Evolutionary conservation across 805 yeast genomes (phyloP), one percentile per base, ranked within the genome.

Genomic region (Alloascoidea africana): DNA sequence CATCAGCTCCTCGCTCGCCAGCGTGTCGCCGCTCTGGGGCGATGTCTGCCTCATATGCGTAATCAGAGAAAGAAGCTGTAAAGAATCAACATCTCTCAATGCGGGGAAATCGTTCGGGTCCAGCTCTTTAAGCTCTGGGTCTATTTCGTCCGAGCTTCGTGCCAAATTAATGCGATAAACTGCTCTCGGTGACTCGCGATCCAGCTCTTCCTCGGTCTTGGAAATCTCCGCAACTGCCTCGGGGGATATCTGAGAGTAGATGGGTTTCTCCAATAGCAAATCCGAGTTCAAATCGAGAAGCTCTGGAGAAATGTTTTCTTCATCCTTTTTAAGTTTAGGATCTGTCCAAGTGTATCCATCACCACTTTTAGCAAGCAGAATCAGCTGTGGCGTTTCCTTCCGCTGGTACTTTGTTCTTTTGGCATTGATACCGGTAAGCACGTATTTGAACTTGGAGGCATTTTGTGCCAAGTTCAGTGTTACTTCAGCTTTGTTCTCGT

Each of bases 101-200:
- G 65, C 58, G 4, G 96, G 94, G 52, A 84, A 96, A 18, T 70
- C 55, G 50, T 87, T 89, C 18, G 95, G 93, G 51, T 89, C 93
- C 16, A 84, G 44, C 1, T 47, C 48, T 38, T 58, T 60, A 36
- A 82, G 59, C 1, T 53, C 58, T 5, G 48, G 51, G 15, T 46
- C 48, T 17, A 42, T 39, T 16, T 36, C 43, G 5, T 41, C 42
- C 15, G 35, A 17, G 11, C 34, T 37, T 5, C 30, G 39, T 4
- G 44, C 39, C 5, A 38, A 43, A 13, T 40, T 40, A 1, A 56
- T 49, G 16, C 49, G 51, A 8, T 23, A 8, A 23, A 23, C 30
- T 8, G 30, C 8, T 8, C 30, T 23, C 13, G 8, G n/a, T 23
- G 8, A 8, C n/a, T 23, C 30, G n/a, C n/a, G n/a, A n/a, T n/a